Base-by-base conservation (phyloP, 768 basidiomycete genomes). In the Lactarius tabidus region DNA sequence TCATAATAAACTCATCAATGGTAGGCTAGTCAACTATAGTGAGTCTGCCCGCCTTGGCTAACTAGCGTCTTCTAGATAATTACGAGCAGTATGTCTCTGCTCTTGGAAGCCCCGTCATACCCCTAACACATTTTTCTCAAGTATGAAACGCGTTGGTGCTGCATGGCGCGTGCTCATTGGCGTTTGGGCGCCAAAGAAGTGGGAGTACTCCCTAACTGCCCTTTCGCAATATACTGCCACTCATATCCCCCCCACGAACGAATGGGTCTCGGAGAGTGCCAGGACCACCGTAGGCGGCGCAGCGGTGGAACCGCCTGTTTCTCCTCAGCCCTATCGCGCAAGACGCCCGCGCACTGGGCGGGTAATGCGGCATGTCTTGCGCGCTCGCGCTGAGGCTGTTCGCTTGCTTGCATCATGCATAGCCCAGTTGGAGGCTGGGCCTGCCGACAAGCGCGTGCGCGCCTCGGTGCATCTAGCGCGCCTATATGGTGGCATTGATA, bases 161-260 rank as follows among this genome's bases (percentile, higher is more conserved):
- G 87, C 95, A n/a, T 99, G 96, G 95, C 88, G 93, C 60, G 87
- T 97, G n/a, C 83, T 99, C 17, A 84, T 98, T 68, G 97, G 95
- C 8, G 86, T 98, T 15, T 98, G 97, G 97, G 82, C 84, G 0
- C 95, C 95, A 6, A 87, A 84, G 73, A 79, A 78, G 53, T 92
- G 88, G 87, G 95, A 97, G 69, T 79, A 95, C 52, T 84, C 91
- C 6, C 74, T 90, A 29, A 72, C 84, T n/a, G 85, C 89, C 3
- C 81, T 96, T 58, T 80, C 86, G 17, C 86, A 84, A 63, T 93
- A 91, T 73, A 90, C 84, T 9, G 84, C 82, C 18, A 89, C 90
- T 4, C 75, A 75, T 20, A 78, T 79, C 14, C 91, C 90, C 1
- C 82, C 87, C 8, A 84, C 84, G 70, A 93, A 81, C 69, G 84